A percentile compares a stretch with the other conserved stretches of the same genome.
phyloP scores from a whole-genome alignment of 2,329 filamentous ascomycete species.

The Colletotrichum musicola region DNA sequence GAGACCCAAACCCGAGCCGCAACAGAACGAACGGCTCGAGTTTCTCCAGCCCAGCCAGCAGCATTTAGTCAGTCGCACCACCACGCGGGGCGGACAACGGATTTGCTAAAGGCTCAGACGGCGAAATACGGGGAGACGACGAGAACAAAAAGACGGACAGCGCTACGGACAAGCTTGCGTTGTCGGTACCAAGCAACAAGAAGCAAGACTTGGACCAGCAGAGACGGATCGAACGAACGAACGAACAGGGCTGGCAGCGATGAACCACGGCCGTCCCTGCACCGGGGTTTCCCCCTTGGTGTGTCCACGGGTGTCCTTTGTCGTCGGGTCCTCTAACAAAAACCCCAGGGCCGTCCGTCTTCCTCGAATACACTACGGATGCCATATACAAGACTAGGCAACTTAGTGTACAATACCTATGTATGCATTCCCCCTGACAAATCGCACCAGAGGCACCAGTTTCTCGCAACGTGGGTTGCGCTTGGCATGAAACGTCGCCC shows the following conservation, averaged over 20 bases:
- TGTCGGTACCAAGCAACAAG: no score
- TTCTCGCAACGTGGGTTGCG: constrained; percentile 34
- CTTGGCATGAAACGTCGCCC: constrained; percentile 39
- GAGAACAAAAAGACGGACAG: no score
- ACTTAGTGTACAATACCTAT: no score
- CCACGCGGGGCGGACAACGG: neutral
- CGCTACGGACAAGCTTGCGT: no score
- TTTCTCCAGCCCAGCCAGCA: neutral
- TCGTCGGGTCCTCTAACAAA: neutral
- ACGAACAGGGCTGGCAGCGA: constrained; percentile 23
- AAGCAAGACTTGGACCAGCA: neutral
- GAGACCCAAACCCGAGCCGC: constrained; percentile 33
- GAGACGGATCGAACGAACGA: constrained; percentile 7
- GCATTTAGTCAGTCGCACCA: neutral
- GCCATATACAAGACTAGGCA: no score
- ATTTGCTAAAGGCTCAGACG: no score
- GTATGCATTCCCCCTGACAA: constrained; percentile 25
- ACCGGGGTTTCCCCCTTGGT: neutral
- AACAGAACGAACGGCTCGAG: constrained; percentile 13
- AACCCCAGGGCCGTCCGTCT: constrained; percentile 2
- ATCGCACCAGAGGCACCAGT: constrained; percentile 14
- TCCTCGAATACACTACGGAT: neutral
- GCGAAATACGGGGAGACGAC: no score
- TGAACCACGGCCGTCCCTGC: constrained; percentile 30
- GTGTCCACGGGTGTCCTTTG: no score